Percentiles rank a stretch among this genome's conserved stretches.
phyloP scores from a whole-genome alignment of 1,284 basidiomycete genomes.

The Boletus smithii region DNA sequence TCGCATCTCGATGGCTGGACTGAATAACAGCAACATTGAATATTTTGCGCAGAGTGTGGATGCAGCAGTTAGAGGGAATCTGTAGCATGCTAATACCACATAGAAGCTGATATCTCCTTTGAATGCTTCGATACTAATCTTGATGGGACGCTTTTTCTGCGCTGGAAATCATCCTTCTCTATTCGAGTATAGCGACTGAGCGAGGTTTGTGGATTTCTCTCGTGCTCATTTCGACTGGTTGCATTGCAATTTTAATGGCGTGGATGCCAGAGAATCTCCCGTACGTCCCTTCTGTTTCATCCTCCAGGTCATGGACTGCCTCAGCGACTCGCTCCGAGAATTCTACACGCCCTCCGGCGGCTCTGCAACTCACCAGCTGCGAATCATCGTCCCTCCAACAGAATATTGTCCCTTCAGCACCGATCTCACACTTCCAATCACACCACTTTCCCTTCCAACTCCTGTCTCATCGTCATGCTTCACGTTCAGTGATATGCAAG shows the following conservation, averaged over 20 bases:
- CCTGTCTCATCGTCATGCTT: conserved; percentile 31
- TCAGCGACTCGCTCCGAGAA: conserved; percentile 21
- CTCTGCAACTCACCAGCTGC: conserved; percentile 21
- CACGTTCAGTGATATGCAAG: conserved; percentile 20
- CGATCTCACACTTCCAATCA: conserved; percentile 31
- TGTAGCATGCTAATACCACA: conserved; percentile 45
- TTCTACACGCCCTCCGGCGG: neutral
- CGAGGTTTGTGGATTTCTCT: conserved; percentile 17
- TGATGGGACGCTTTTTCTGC: conserved; percentile 18
- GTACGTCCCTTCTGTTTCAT: conserved; percentile 12
- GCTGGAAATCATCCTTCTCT: conserved; percentile 14
- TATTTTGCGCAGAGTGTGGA: conserved; percentile 88
- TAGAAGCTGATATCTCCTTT: conserved; percentile 22
- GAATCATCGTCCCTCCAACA: conserved; percentile 34
- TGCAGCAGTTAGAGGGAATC: conserved; percentile 76
- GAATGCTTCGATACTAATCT: conserved; percentile 24
- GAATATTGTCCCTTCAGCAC: conserved; percentile 36
- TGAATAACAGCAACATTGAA: conserved; percentile 87
- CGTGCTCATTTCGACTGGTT: conserved; percentile 4
- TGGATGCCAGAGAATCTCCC: conserved; percentile 18
- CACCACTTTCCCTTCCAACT: conserved; percentile 29
- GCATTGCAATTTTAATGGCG: conserved; percentile 27
- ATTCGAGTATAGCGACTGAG: conserved; percentile 17
- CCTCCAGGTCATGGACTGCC: conserved; percentile 19
- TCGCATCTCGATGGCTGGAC: conserved; percentile 93